These are phyloP conservation scores for Fraxinus floribunda DNA, from an alignment of 305 asterid genomes.

Conservation along the genomic window DNA sequence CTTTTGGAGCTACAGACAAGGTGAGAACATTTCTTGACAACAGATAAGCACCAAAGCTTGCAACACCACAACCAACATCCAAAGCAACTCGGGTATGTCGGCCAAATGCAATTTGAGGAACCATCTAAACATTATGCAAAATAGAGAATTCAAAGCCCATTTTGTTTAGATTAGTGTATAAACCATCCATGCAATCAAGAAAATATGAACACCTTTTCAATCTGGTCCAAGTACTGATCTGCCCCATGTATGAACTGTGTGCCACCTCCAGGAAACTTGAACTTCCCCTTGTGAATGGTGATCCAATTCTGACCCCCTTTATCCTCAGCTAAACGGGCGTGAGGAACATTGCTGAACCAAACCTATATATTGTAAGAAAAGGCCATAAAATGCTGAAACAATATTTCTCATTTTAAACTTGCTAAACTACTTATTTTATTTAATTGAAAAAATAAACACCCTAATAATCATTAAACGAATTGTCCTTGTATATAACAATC, in stretches of 20 bases:
- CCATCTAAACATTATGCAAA: slow-evolving; percentile 51
- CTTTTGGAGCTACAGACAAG: slow-evolving; percentile 89
- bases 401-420: slow-evolving; percentile 1
- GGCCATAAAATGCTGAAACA: slow-evolving; percentile 22
- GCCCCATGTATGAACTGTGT: slow-evolving; percentile 98
- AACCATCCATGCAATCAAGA: neutral
- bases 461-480: neutral
- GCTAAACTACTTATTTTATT: neutral
- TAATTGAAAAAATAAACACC: neutral
- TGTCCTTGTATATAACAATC: neutral
- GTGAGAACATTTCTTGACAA: slow-evolving; percentile 71
- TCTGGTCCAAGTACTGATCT: slow-evolving; percentile 83
- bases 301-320: slow-evolving; percentile 99
- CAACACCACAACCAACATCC: slow-evolving; percentile 96
- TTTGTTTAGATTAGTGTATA: neutral
- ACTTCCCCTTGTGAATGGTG: slow-evolving; percentile 62
- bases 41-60: slow-evolving; percentile 94
- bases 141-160: neutral
- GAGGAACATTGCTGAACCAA: slow-evolving; percentile 97
- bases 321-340: slow-evolving; percentile 86
- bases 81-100: slow-evolving; percentile 74
- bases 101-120: slow-evolving; percentile 88
- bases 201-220: slow-evolving; percentile 55
- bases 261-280: slow-evolving; percentile 98
- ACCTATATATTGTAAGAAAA: slow-evolving; percentile 45